Base-by-base conservation (phyloP, 805 yeast genomes). In the Candida ipomoeae region DNA sequence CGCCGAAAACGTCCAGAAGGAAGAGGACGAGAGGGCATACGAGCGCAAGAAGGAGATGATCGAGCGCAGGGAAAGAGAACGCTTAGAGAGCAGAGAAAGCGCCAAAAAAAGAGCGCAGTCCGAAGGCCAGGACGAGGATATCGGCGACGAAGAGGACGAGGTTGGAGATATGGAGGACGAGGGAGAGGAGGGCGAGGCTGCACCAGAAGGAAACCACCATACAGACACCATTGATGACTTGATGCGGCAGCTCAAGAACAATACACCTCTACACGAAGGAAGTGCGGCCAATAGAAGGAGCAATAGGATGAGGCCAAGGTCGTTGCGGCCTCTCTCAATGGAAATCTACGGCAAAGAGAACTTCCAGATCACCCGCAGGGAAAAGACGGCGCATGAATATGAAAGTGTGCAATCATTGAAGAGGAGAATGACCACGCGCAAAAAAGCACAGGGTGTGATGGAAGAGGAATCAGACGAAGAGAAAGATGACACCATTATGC, bases 1-100 rank as follows among this genome's bases (percentile, higher is more conserved):
- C 46, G 72, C 76, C 31, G 96, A 91, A 57, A 94, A 95, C 60
- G 63, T 85, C 39, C 83, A 80, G 57, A 74, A 80, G 33, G 99
- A 94, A 69, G 95, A 89, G 62, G 96, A 91, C 58, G 83, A 83
- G 55, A 75, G 69, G 36, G 67, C 66, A 0, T 68, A 70, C 43
- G 75, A 72, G 46, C 63, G 66, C 3, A 62, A 74, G 49, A 71
- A 71, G 55, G 64, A 59, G 48, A 51, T 62, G 47, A 58, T 70
- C 21, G 74, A 72, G 44, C 48, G 51, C 17, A 53, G 48, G 41
- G 55, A 49, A 38, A 41, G 57, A 53, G 65, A 62, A 29, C 58
- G 63, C 40, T 42, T 49, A 44, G 44, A 55, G 39, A 33, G 58
- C 50, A 44, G 40, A 49, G 40, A 52, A 46, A 46, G 44, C 21